Evolutionary conservation across 2,329 filamentous ascomycete genomes (phyloP).

Genomic region (Colletotrichum sp.): DNA sequence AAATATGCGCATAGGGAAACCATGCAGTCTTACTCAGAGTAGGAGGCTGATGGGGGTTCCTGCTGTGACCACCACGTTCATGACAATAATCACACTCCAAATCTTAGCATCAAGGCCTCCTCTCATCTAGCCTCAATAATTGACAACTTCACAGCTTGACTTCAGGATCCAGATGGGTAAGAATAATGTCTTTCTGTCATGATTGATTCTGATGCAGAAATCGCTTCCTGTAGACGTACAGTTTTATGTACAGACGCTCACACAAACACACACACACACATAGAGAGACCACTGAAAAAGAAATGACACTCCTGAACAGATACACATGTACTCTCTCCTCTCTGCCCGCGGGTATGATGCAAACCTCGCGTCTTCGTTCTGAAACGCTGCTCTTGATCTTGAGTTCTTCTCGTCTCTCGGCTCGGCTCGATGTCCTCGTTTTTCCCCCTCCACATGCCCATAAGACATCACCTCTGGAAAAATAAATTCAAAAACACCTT

Average conservation of each 20-base stretch:
- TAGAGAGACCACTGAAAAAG: not conserved
- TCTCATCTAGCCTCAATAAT: not conserved
- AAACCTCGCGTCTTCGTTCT: not conserved
- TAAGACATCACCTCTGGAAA: not conserved
- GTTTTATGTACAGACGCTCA: conserved; percentile 6
- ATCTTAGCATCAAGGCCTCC: no score
- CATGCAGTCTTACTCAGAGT: no score
- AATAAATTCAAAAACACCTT: not conserved
- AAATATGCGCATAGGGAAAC: no score
- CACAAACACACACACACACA: not conserved
- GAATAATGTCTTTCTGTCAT: not conserved
- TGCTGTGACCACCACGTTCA: no score
- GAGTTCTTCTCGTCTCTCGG: not conserved
- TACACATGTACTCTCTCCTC: not conserved
- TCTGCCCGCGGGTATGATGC: not conserved
- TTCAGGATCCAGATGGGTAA: not conserved
- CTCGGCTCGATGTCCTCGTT: not conserved
- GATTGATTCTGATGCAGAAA: not conserved
- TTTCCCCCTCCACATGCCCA: not conserved
- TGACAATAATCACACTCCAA: no score
- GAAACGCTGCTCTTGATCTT: not conserved
- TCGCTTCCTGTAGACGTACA: not conserved
- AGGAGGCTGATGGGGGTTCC: no score
- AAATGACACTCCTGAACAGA: not conserved
- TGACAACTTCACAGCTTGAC: not conserved